Evolutionary conservation across 331 rosid species (phyloP), one percentile per base, ranked within the genome.

Genomic region (Saraca asoca): DNA sequence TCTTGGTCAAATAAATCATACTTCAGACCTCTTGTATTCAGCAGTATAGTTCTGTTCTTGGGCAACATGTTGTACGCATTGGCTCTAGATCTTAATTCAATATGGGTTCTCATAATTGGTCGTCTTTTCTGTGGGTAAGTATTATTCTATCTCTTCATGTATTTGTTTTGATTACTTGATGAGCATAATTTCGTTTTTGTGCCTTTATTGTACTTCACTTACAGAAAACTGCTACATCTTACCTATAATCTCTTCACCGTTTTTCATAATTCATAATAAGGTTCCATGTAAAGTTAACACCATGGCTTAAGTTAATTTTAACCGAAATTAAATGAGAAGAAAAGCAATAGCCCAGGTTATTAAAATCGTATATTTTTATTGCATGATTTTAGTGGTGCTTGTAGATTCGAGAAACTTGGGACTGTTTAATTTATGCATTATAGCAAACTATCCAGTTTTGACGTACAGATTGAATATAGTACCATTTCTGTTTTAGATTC

Each of bases 1-100:
- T 97, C 98, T 6, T 94, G 98, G 97, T 90, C 98, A 77, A 94
- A 90, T 73, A 88, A 59, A 73, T 90, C 98, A 19, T 94, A 94
- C 83, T 94, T 88, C 77, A 88, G 61, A 75, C 98, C 98, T 68
- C 98, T 94, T 63, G 79, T 94, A 54, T 94, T 94, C 85, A 90
- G 98, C 68, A 94, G 98, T 73, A 50, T 94, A 37, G 89, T 68
- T 67, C 95, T 94, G 72, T 85, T 90, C 54, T 34, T 64, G 48
- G 97, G 98, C 57, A 94, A 94, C 44, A 2, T 18, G 59, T 11
- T 94, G 75, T 94, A 94, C 78, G 98, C 97, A 9, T 58, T 88
- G 80, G 98, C 98, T 52, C 90, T 80, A 67, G 98, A 94, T 79
- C 56, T 75, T 67, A 33, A 58, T 58, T 90, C 98, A n/a, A 73